Evolutionary conservation across 106 monocot genomes (phyloP).

Genomic region (Dendrobium catenatum): DNA sequence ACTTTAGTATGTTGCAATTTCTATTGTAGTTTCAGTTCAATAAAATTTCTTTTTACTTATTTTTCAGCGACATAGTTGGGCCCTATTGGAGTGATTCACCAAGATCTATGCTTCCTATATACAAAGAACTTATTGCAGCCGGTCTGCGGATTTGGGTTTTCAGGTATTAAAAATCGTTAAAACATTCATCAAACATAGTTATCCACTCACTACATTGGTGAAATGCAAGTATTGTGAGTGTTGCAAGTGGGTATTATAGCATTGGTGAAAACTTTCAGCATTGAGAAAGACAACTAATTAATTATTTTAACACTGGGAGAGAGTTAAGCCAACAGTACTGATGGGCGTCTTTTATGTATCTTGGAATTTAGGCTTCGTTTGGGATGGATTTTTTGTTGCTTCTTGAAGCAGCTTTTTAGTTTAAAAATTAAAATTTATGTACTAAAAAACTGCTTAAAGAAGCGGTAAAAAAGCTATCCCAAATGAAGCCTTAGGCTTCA

Average conservation of each 20-base stretch:
- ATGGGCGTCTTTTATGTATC: background rate
- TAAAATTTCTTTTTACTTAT: background rate
- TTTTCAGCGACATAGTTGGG: conserved; percentile 58
- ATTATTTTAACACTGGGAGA: background rate
- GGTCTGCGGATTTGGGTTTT: conserved; percentile 87
- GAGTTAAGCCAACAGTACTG: background rate
- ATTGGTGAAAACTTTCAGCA: background rate
- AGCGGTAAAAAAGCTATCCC: no score
- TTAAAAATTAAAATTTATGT: no score
- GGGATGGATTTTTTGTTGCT: no score
- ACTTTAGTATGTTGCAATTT: background rate
- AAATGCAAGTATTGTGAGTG: background rate
- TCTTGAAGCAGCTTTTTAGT: no score
- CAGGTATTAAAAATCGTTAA: conserved; percentile 34
- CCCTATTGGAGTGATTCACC: conserved; percentile 81
- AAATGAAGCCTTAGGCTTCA: no score
- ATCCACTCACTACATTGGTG: background rate
- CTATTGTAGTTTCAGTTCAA: background rate
- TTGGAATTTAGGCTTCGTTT: background rate
- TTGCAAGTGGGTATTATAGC: background rate
- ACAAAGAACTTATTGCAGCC: conserved; percentile 72
- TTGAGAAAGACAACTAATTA: background rate
- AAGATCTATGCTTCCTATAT: conserved; percentile 88
- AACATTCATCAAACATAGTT: background rate
- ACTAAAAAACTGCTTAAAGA: no score